Percentiles rank a stretch among this genome's conserved stretches.
phyloP scores from a whole-genome alignment of 2,329 filamentous ascomycete species.

The Aphanocladium album region DNA sequence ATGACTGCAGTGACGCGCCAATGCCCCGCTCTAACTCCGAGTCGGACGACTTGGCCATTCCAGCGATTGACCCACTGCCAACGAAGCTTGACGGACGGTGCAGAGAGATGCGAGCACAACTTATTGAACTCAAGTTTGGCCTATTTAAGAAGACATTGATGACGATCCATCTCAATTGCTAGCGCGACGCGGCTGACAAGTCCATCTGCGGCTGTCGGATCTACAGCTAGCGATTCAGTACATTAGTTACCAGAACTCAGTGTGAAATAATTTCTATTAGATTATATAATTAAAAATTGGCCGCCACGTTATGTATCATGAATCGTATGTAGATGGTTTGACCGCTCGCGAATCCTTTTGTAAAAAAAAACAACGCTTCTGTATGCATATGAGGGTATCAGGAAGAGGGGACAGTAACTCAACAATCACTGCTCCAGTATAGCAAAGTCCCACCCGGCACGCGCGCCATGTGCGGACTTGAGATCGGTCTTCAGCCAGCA shows the following conservation, averaged over 20 bases:
- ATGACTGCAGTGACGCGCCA: neutral
- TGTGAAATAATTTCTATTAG: neutral
- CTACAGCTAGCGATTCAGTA: too few species aligned
- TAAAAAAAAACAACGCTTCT: neutral
- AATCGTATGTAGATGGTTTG: neutral
- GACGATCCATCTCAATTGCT: neutral
- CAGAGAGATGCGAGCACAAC: too few species aligned
- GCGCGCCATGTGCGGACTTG: constrained; percentile 25
- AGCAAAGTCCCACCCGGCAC: constrained; percentile 39
- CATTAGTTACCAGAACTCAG: neutral
- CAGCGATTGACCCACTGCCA: neutral
- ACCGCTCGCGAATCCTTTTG: neutral
- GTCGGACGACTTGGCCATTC: neutral
- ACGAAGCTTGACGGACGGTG: neutral
- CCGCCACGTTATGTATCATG: neutral
- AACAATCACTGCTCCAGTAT: constrained; percentile 22
- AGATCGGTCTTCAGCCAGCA: constrained; percentile 42
- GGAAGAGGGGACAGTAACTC: neutral
- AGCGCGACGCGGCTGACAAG: neutral
- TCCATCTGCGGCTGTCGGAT: neutral
- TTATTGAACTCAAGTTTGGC: too few species aligned
- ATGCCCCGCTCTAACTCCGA: neutral
- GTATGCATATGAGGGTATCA: neutral
- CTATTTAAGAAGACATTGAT: too few species aligned
- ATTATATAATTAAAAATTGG: neutral